Evolutionary conservation across 495 filamentous ascomycete species (phyloP).

Genomic region (Aspergillus asperescens): DNA sequence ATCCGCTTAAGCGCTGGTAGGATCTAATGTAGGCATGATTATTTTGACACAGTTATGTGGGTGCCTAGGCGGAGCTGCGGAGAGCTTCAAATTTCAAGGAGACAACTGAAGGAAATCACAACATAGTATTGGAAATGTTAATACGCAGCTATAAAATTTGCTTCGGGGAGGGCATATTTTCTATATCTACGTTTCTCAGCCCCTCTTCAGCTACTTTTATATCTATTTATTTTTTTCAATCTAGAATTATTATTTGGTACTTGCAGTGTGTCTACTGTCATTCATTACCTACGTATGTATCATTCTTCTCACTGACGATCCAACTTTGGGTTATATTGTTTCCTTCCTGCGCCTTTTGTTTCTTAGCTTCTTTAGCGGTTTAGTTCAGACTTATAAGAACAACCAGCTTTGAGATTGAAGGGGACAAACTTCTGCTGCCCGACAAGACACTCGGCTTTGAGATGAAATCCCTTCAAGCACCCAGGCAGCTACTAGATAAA

Average conservation of each 20-base stretch:
- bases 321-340: too few relatives aligned
- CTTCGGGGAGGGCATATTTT: constrained; percentile 4
- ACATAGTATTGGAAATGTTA: constrained; percentile 1
- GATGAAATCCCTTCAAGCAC: too few relatives aligned
- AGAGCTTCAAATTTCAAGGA: neutral
- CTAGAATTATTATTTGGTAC: constrained; percentile 1
- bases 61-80: neutral
- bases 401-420: too few relatives aligned
- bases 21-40: constrained; percentile 4
- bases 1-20: neutral
- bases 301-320: too few relatives aligned
- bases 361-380: too few relatives aligned
- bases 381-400: too few relatives aligned
- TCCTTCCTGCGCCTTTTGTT: too few relatives aligned
- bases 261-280: neutral
- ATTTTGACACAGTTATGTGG: neutral
- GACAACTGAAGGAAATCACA: neutral
- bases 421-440: too few relatives aligned
- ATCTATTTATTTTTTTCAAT: neutral
- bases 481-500: too few relatives aligned
- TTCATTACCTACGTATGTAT: neutral
- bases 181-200: constrained; percentile 4
- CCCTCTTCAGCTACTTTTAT: neutral
- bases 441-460: too few relatives aligned
- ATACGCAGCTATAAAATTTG: constrained; percentile 8